Evolutionary conservation across 2,329 filamentous ascomycete genomes (phyloP), one percentile per base, ranked within the genome.

Genomic region (Colletotrichum phormii): DNA sequence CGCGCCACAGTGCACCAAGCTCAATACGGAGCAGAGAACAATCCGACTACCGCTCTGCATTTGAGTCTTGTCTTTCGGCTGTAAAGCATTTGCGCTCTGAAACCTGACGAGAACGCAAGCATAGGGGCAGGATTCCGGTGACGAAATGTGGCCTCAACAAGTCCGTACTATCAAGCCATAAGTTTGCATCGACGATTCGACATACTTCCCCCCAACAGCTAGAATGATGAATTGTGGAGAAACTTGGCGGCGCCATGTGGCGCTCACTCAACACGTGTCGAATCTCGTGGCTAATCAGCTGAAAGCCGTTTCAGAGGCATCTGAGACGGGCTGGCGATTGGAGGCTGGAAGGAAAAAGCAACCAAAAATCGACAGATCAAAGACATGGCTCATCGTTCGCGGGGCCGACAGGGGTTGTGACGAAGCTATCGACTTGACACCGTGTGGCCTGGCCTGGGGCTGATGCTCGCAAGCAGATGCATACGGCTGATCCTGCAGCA

Each of bases 251-350:
- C 24, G 37, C 31, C 37, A 31, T 53, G 15, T 53, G 63, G 55
- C 33, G 33, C 26, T 49, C 46, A 26, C 51, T 15, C 29, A 67
- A 58, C 57, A 62, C 57, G 68, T 62, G 57, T 57, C 57, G 18
- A 49, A 24, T 46, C 15, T 58, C 35, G 26, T 57, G 9, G 55
- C 49, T 46, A 49, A 31, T 22, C 37, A 68, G 49, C 35, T 33
- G 54, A n/a, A 57, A 66, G 58, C 42, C 24, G 64, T 63, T 68
- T 72, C 64, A 54, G n/a, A 61, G 29, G n/a, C 46, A 61, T 67
- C 55, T 67, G 57, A 72, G 69, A 72, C 69, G 42, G 35, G 64
- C 58, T 67, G 26, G 35, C 55, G 55, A 60, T 61, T 18, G 29
- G 46, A 49, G 26, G 62, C 67, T 53, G 46, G 35, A 67, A 62